Base-by-base conservation (phyloP, 2,329 filamentous ascomycete species). In the Colletotrichum sidae region DNA sequence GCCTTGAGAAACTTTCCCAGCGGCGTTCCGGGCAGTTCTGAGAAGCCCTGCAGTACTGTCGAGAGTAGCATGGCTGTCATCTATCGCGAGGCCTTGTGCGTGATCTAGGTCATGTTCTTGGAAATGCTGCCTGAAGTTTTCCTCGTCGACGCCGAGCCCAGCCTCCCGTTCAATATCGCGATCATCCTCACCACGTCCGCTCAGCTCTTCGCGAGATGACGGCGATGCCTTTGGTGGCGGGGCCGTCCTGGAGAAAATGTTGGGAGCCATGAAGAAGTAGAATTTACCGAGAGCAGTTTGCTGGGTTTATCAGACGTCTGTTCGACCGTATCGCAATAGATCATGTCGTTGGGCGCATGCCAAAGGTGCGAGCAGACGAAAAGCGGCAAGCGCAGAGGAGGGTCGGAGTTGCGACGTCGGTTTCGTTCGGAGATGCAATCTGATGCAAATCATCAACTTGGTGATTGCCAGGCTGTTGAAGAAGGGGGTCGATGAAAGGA, bases 101-200 rank as follows among this genome's bases (percentile, higher is more conserved):
- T 78, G 72, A 2, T 83, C 82, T 1, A 84, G 71, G 56, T 86
- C 83, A 49, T 83, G 80, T 47, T 85, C 81, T 45, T 81, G 79
- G 59, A 87, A 85, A 34, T 82, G 72, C 55, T 86, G 79, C 46
- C 80, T 80, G 7, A 87, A 72, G 67, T 87, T 87, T 70, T 86
- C 82, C 67, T 86, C 83, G 69, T 87, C 84, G 6, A 86, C 63
- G 25, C 77, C 75, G n/a, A 80, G 72, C 2, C 78, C 81, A 4
- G 77, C 77, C 49, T 77, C 76, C 39, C 78, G 76, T 66, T 85
- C 81, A 33, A 76, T 66, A 59, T 84, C 83, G 53, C 69, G 66
- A 25, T 79, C 72, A 47, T 77, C 77, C 50, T 80, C 80, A n/a
- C 76, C 70, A 35, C 74, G 68, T 7, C 67, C 76, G 67, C 80